Evolutionary conservation across 2,329 filamentous ascomycete species (phyloP).

Genomic region (Esteya vermicola): DNA sequence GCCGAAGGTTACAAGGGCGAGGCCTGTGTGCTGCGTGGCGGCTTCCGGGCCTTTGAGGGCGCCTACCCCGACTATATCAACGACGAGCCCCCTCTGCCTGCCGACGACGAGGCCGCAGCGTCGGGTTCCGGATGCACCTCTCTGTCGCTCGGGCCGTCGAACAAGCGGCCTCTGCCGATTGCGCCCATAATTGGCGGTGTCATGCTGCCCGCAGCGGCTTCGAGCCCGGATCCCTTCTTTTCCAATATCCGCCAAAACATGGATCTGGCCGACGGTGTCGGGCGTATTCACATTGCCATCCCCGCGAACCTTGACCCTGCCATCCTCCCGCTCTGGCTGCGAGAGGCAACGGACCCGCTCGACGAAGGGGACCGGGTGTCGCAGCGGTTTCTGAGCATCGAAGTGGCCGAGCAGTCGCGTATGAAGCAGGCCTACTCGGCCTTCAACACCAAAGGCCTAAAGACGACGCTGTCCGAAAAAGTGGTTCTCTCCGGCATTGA

Average conservation of each 20-base stretch:
- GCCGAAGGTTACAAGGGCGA: slow-evolving; percentile 67
- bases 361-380: slow-evolving; percentile 72
- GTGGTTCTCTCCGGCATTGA: slow-evolving; percentile 84
- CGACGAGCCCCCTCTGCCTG: slow-evolving; percentile 21
- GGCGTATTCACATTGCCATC: slow-evolving; percentile 51
- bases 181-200: slow-evolving; percentile 83
- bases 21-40: slow-evolving; percentile 64
- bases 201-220: slow-evolving; percentile 55
- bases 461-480: slow-evolving; percentile 12
- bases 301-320: slow-evolving; percentile 31
- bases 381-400: slow-evolving; percentile 70
- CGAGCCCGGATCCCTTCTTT: slow-evolving; percentile 77
- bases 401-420: slow-evolving; percentile 73
- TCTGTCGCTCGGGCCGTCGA: slow-evolving; percentile 33
- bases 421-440: slow-evolving; percentile 65
- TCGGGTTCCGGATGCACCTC: slow-evolving; percentile 20
- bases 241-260: slow-evolving; percentile 93
- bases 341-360: slow-evolving; percentile 45
- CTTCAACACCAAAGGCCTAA: slow-evolving; percentile 28
- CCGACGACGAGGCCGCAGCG: too few species aligned
- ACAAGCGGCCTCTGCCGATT: slow-evolving; percentile 30
- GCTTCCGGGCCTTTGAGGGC: slow-evolving; percentile 60
- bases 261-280: slow-evolving; percentile 85
- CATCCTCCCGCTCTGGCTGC: slow-evolving; percentile 64
- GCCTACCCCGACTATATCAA: slow-evolving; percentile 54